Conservation (phyloP, 129 eudicot species). For the Dittrichia graveolens region DNA sequence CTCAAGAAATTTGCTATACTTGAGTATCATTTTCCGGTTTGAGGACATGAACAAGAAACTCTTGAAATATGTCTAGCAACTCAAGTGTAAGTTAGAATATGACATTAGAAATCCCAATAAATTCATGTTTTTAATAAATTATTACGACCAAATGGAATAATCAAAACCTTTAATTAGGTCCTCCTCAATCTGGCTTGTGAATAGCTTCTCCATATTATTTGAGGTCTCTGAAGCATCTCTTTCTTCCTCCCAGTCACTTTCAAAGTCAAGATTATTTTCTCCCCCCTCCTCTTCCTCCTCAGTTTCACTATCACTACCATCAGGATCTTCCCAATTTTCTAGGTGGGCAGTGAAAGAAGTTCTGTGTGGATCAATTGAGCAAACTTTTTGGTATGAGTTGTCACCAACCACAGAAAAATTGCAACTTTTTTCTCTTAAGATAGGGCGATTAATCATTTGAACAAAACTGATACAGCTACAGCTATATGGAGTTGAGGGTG, state of each 20-base stretch:
- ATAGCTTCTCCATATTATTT: slow-evolving; percentile 34
- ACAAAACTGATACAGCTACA: slow-evolving; percentile 11
- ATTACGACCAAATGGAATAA: not conserved
- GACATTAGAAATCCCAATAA: not conserved
- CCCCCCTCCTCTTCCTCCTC: slow-evolving; percentile 49
- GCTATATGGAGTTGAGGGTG: slow-evolving; percentile 19
- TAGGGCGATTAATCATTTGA: slow-evolving; percentile 13
- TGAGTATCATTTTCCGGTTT: not conserved
- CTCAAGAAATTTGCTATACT: not conserved
- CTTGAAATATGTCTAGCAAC: not conserved
- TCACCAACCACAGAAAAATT: slow-evolving; percentile 16
- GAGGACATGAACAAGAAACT: slow-evolving; percentile 4
- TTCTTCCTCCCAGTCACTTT: slow-evolving; percentile 78
- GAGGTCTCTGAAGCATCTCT: slow-evolving; percentile 28
- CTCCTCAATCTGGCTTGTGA: slow-evolving; percentile 55
- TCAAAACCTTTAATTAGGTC: slow-evolving; percentile 59
- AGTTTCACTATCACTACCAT: slow-evolving; percentile 59
- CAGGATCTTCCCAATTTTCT: slow-evolving; percentile 83
- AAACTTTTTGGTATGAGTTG: slow-evolving; percentile 12
- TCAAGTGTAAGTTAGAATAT: not conserved
- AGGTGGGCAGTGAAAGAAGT: slow-evolving; percentile 26
- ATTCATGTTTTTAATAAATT: not conserved
- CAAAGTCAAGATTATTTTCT: slow-evolving; percentile 68
- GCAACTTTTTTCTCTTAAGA: slow-evolving; percentile 18
- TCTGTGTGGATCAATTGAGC: slow-evolving; percentile 22